Evolutionary conservation across 78 protist species (phyloP).

Genomic region (Salpingoeca rosetta): DNA sequence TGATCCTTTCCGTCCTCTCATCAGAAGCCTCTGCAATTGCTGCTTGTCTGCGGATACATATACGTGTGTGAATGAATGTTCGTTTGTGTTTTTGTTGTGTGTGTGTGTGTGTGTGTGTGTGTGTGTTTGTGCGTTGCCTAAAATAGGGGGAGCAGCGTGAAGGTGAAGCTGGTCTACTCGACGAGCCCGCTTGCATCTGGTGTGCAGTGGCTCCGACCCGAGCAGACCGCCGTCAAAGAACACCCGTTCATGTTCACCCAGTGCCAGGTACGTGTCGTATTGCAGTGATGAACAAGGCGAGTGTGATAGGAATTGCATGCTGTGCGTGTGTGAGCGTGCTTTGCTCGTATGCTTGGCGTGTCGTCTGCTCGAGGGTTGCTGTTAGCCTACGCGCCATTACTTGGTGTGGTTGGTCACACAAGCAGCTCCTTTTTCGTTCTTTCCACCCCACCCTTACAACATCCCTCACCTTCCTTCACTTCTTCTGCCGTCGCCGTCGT

Average conservation of each 20-base stretch:
- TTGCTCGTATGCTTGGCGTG: too few species aligned
- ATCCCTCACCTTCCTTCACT: too few species aligned
- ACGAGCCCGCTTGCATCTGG: constrained; percentile 3
- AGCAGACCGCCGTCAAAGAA: constrained; percentile 17
- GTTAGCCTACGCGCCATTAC: too few species aligned
- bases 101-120: neutral
- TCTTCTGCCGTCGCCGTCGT: too few species aligned
- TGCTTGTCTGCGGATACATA: neutral
- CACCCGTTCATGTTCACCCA: constrained; percentile 41
- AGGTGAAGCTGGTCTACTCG: neutral
- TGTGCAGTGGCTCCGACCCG: constrained; percentile 27
- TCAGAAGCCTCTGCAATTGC: neutral
- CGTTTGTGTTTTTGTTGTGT: neutral
- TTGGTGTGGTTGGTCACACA: too few species aligned
- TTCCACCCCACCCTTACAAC: too few species aligned
- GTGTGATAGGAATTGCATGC: too few species aligned
- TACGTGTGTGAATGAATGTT: neutral
- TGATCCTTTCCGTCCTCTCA: neutral
- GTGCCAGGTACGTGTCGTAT: constrained; percentile 19
- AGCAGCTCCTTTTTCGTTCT: too few species aligned
- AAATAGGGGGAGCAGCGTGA: neutral
- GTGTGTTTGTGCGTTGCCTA: neutral
- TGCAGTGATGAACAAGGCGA: too few species aligned
- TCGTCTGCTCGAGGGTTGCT: too few species aligned
- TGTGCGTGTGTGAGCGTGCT: too few species aligned